Percentiles rank a stretch among this genome's conserved stretches.
phyloP scores from a whole-genome alignment of 179 eudicot genomes.

The Beta corolliflora region DNA sequence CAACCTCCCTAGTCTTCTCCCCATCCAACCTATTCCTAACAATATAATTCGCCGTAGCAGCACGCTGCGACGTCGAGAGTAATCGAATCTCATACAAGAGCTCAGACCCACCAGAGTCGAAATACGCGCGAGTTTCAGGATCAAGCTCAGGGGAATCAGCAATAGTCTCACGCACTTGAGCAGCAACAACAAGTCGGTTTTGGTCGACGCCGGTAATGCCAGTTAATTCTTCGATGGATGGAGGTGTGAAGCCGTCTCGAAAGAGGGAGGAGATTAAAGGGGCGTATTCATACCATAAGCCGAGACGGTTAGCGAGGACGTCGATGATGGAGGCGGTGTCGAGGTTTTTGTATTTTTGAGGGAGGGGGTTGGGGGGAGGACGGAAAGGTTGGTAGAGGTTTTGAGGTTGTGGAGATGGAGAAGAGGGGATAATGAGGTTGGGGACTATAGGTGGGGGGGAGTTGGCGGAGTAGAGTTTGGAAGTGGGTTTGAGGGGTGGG shows the following conservation, averaged over 20 bases:
- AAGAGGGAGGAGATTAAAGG: conserved; percentile 61
- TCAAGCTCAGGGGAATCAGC: conserved; percentile 36
- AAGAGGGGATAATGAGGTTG: conserved; percentile 32
- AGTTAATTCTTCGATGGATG: conserved; percentile 69
- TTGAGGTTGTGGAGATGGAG: conserved; percentile 29
- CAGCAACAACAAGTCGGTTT: conserved; percentile 70
- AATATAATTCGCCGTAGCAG: conserved; percentile 47
- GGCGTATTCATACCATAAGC: conserved; percentile 79
- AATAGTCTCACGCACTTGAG: conserved; percentile 65
- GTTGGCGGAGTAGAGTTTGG: neutral
- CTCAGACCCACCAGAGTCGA: conserved; percentile 66
- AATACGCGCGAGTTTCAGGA: conserved; percentile 41
- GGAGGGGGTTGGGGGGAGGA: conserved; percentile 67
- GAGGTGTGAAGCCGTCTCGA: conserved; percentile 63
- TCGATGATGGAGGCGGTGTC: conserved; percentile 61
- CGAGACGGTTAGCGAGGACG: conserved; percentile 69
- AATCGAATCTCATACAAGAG: conserved; percentile 68
- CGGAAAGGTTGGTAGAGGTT: conserved; percentile 82
- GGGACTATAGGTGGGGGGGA: conserved; percentile 15
- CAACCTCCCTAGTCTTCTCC: conserved; percentile 57
- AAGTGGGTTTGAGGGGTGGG: conserved; percentile 31
- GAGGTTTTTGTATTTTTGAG: conserved; percentile 55
- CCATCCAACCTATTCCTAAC: conserved; percentile 42
- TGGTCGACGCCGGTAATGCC: conserved; percentile 81
- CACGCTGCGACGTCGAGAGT: conserved; percentile 51